phyloP scores from a whole-genome alignment of 1,139 yeast species.

The Meyerozyma sp. region DNA sequence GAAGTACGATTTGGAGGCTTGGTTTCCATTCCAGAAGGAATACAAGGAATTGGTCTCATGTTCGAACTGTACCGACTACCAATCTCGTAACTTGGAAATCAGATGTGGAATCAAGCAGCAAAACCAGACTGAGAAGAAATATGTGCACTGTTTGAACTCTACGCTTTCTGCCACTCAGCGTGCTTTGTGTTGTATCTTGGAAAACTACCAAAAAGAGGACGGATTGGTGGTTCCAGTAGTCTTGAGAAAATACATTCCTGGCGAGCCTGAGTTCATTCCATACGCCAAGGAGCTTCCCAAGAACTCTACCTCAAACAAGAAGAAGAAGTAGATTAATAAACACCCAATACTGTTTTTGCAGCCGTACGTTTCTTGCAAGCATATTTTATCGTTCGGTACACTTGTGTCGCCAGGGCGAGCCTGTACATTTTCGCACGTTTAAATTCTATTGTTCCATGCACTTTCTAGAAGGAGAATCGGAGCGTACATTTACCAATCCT shows the following conservation, averaged over 20 bases:
- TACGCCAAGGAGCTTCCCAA: constrained; percentile 87
- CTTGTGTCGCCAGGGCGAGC: background rate
- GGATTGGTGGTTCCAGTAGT: constrained; percentile 94
- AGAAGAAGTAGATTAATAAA: constrained; percentile 26
- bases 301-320: constrained; percentile 83
- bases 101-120: constrained; percentile 97
- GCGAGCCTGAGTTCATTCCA: constrained; percentile 96
- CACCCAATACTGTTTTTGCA: background rate
- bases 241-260: constrained; percentile 92
- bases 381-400: no score
- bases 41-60: constrained; percentile 97
- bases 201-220: constrained; percentile 95
- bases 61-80: constrained; percentile 99
- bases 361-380: background rate
- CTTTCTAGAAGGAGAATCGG: no score
- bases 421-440: background rate
- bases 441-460: background rate
- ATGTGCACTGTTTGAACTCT: constrained; percentile 97
- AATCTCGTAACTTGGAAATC: constrained; percentile 95
- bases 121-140: constrained; percentile 94
- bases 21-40: constrained; percentile 99
- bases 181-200: constrained; percentile 93
- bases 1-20: constrained; percentile 97
- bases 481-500: background rate
- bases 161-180: constrained; percentile 97